phyloP scores from a whole-genome alignment of 768 basidiomycete genomes.

The Gyrodon lividus region DNA sequence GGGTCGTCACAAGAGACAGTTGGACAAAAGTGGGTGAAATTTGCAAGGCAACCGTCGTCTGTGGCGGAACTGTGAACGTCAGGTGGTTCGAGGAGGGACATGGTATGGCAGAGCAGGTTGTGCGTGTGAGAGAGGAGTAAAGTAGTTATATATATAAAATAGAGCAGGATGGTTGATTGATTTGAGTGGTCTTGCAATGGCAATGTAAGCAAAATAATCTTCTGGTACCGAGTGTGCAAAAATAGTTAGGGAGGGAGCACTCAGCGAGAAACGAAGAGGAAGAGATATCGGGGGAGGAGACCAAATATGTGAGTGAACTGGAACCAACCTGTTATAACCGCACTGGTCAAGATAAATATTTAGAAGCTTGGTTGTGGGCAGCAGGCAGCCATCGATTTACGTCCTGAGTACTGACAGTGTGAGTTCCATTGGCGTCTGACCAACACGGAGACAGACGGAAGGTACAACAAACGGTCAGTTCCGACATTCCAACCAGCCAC shows the following conservation, averaged over 20 bases:
- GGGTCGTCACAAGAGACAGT: conserved; percentile 10
- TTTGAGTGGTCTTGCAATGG: neutral
- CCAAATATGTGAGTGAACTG: neutral
- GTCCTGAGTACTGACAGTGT: too few species aligned
- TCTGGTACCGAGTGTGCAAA: neutral
- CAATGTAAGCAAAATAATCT: neutral
- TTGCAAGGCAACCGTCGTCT: neutral
- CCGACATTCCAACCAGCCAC: neutral
- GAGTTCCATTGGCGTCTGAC: neutral
- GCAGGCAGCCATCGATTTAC: neutral
- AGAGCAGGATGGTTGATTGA: neutral
- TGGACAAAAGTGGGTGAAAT: neutral
- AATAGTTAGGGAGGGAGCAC: neutral
- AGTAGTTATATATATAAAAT: neutral
- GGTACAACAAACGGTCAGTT: neutral
- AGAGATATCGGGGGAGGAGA: neutral
- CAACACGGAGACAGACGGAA: neutral
- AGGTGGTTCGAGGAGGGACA: neutral
- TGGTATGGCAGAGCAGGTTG: neutral
- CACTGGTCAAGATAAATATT: neutral
- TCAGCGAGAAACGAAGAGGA: neutral
- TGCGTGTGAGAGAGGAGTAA: neutral
- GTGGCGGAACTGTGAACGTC: neutral
- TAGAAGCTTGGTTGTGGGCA: neutral
- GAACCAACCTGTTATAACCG: neutral